Conservation (phyloP, 192 early-diverging fungal species). For the Coemansia sp. region DNA sequence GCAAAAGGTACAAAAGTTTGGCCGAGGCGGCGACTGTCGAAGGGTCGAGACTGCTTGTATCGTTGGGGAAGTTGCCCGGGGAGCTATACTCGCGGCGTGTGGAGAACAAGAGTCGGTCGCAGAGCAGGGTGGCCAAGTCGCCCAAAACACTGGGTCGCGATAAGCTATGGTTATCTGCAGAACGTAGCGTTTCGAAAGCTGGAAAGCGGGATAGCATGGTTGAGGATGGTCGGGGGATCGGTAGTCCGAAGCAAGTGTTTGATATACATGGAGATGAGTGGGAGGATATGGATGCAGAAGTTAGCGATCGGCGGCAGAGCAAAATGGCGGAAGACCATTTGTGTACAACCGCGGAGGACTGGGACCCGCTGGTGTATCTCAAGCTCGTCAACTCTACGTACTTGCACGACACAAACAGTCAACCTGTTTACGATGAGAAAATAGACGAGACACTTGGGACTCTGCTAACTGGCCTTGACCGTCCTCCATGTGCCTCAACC, state of each 20-base stretch:
- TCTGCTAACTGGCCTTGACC: slow-evolving; percentile 20
- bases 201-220: not conserved
- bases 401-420: not conserved
- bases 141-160: not conserved
- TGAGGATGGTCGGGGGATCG: not conserved
- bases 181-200: not conserved
- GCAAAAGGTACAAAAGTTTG: slow-evolving; percentile 43
- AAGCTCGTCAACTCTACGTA: slow-evolving; percentile 1
- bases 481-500: not conserved
- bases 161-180: slow-evolving; percentile 12
- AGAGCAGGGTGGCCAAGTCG: not conserved
- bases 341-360: not conserved
- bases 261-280: not conserved
- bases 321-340: not conserved
- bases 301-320: not conserved
- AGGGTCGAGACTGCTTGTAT: slow-evolving; percentile 43
- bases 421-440: not conserved
- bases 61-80: slow-evolving; percentile 23
- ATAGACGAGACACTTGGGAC: slow-evolving; percentile 21
- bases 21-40: slow-evolving; percentile 41
- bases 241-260: not conserved
- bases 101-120: slow-evolving; percentile 16
- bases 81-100: slow-evolving; percentile 21
- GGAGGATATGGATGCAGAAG: slow-evolving; percentile 2
- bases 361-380: slow-evolving; percentile 40